These are phyloP conservation scores for Onygenales sp. DNA, from an alignment of 2,329 filamentous ascomycete species.

Conservation along the genomic window DNA sequence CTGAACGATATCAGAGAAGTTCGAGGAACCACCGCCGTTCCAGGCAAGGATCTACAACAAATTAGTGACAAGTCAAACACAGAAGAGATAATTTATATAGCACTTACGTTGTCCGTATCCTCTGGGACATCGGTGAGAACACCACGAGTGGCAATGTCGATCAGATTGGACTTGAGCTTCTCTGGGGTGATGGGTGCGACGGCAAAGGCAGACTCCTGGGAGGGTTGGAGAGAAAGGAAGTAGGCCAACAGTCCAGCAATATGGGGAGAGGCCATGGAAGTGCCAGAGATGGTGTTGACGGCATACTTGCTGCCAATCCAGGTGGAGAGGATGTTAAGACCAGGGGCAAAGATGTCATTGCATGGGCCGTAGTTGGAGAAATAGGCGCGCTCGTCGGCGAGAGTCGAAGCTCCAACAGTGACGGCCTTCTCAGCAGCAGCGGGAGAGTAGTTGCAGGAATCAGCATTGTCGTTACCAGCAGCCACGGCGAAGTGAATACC, in stretches of 20 bases:
- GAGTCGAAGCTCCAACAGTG: slow-evolving; percentile 89
- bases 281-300: slow-evolving; percentile 98
- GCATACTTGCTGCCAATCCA: slow-evolving; percentile 97
- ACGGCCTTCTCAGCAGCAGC: slow-evolving; percentile 85
- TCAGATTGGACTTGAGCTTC: slow-evolving; percentile 84
- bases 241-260: slow-evolving; percentile 95
- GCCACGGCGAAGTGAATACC: slow-evolving; percentile 97
- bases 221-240: slow-evolving; percentile 90
- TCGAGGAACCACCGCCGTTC: slow-evolving; percentile 93
- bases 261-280: slow-evolving; percentile 98
- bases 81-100: not conserved
- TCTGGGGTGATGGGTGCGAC: slow-evolving; percentile 82
- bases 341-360: slow-evolving; percentile 97
- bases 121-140: slow-evolving; percentile 72
- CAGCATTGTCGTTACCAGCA: slow-evolving; percentile 96
- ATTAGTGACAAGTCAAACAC: slow-evolving; percentile 16
- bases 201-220: slow-evolving; percentile 81
- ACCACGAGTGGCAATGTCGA: slow-evolving; percentile 70
- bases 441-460: slow-evolving; percentile 98
- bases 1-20: slow-evolving; percentile 76
- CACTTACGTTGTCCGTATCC: slow-evolving; percentile 70
- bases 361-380: slow-evolving; percentile 99
- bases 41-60: slow-evolving; percentile 66
- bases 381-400: slow-evolving; percentile 93
- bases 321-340: slow-evolving; percentile 92